These are phyloP conservation scores for Fusarium sp. DNA, from an alignment of 2,329 filamentous ascomycete species.

Conservation along the genomic window DNA sequence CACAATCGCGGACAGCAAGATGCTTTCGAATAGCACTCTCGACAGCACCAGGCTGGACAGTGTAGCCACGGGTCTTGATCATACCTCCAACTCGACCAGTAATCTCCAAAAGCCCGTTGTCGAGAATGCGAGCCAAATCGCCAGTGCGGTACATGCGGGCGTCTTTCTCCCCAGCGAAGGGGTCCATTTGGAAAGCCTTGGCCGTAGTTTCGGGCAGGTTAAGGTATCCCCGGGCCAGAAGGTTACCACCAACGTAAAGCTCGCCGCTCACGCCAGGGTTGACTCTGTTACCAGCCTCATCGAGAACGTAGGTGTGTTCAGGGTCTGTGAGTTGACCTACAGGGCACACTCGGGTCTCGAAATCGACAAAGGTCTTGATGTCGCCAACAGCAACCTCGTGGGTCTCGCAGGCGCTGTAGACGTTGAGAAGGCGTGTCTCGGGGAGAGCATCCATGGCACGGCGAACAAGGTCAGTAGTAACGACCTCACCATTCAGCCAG, in stretches of 20 bases:
- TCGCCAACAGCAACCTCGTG: conserved; percentile 84
- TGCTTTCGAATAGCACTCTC: conserved; percentile 77
- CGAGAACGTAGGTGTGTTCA: conserved; percentile 76
- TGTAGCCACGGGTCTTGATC: conserved; percentile 85
- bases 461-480: conserved; percentile 79
- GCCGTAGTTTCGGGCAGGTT: conserved; percentile 83
- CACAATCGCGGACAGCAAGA: conserved; percentile 76
- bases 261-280: conserved; percentile 73
- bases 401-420: conserved; percentile 85
- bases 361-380: conserved; percentile 73
- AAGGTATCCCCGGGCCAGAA: conserved; percentile 81
- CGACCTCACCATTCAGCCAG: conserved; percentile 87
- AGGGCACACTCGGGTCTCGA: conserved; percentile 74
- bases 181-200: conserved; percentile 75
- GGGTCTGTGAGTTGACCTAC: conserved; percentile 77
- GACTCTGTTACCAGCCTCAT: conserved; percentile 74
- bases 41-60: conserved; percentile 80
- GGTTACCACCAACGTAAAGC: conserved; percentile 78
- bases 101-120: conserved; percentile 77
- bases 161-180: conserved; percentile 68
- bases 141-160: conserved; percentile 81
- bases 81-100: conserved; percentile 80
- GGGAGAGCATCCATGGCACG: conserved; percentile 76
- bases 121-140: conserved; percentile 74
- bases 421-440: conserved; percentile 76